Evolutionary conservation across 768 basidiomycete genomes (phyloP), one percentile per base, ranked within the genome.

Genomic region (Kwoniella heveanensis): DNA sequence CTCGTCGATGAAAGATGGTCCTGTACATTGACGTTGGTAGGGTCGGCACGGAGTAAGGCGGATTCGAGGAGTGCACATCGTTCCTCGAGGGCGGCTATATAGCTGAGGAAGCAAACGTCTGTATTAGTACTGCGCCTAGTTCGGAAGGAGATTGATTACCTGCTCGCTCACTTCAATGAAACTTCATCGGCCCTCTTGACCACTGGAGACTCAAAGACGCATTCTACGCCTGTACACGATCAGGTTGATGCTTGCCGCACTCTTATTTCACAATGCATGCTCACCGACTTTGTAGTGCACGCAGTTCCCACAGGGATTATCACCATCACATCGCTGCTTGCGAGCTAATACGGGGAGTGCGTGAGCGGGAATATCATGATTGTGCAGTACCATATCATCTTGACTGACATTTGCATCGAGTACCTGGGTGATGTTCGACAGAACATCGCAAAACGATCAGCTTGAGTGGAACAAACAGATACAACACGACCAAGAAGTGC

Each of bases 391-490:
- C n/a, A n/a, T n/a, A n/a, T n/a, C n/a, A n/a, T n/a, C n/a, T n/a
- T n/a, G n/a, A 47, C 46, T 19, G 19, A 47, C 46, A 47, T 47
- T 47, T 47, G 46, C 46, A 47, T 47, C 46, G 46, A 22, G 46
- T 47, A 47, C 46, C 46, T 47, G 46, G 8, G 46, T 5, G 8
- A 47, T 47, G 46, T 47, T 22, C 15, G 46, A 8, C n/a, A 7
- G 46, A 7, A 5, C 7, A 19, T 19, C 46, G 15, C 19, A 19
- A 8, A 6, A n/a, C 19, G 19, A 19, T 47, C 46, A 47, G 19
- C 46, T 22, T 19, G n/a, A n/a, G n/a, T n/a, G n/a, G n/a, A n/a
- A n/a, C n/a, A n/a, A n/a, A n/a, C n/a, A n/a, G n/a, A n/a, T n/a
- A n/a, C n/a, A n/a, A n/a, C n/a, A n/a, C n/a, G n/a, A n/a, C n/a